Evolutionary conservation across 2,329 filamentous ascomycete species (phyloP).

Genomic region (Colletotrichum echinochloae): DNA sequence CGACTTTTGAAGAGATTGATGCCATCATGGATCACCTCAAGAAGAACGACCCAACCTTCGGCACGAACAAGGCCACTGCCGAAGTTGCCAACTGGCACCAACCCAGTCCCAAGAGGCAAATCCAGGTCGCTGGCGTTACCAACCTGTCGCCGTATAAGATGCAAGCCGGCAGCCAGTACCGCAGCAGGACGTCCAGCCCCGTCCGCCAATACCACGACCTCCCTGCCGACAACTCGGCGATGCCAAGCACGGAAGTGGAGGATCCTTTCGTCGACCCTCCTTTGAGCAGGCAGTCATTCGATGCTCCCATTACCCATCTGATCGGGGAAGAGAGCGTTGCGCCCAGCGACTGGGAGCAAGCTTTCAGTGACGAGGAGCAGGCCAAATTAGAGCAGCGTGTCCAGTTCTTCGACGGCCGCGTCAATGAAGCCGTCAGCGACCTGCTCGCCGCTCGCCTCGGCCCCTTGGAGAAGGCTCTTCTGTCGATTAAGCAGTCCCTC

Average conservation of each 20-base stretch:
- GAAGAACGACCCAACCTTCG: slow-evolving; percentile 77
- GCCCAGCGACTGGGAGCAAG: slow-evolving; percentile 92
- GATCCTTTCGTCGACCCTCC: slow-evolving; percentile 71
- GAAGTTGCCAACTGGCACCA: slow-evolving; percentile 60
- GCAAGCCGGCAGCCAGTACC: slow-evolving; percentile 64
- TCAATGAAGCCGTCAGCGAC: slow-evolving; percentile 86
- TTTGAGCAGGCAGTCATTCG: slow-evolving; percentile 60
- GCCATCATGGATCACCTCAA: slow-evolving; percentile 91
- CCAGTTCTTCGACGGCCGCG: slow-evolving; percentile 90
- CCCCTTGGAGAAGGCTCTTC: slow-evolving; percentile 84
- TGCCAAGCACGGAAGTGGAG: slow-evolving; percentile 67
- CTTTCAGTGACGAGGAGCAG: slow-evolving; percentile 85
- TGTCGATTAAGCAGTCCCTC: slow-evolving; percentile 79
- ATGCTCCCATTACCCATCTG: slow-evolving; percentile 71
- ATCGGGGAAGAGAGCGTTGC: slow-evolving; percentile 73
- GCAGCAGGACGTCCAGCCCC: slow-evolving; percentile 80
- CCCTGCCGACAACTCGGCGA: slow-evolving; percentile 60
- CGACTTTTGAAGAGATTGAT: slow-evolving; percentile 87
- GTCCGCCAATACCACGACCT: slow-evolving; percentile 67
- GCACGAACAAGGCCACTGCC: slow-evolving; percentile 71
- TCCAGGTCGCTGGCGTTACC: slow-evolving; percentile 53
- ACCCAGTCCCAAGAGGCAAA: slow-evolving; percentile 54
- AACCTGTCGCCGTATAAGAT: slow-evolving; percentile 66
- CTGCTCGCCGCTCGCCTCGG: slow-evolving; percentile 81
- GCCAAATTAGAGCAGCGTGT: slow-evolving; percentile 84